A percentile compares a stretch with the other conserved stretches of the same genome.
phyloP scores from a whole-genome alignment of 2,329 filamentous ascomycete genomes.

The Talaromyces sp. region DNA sequence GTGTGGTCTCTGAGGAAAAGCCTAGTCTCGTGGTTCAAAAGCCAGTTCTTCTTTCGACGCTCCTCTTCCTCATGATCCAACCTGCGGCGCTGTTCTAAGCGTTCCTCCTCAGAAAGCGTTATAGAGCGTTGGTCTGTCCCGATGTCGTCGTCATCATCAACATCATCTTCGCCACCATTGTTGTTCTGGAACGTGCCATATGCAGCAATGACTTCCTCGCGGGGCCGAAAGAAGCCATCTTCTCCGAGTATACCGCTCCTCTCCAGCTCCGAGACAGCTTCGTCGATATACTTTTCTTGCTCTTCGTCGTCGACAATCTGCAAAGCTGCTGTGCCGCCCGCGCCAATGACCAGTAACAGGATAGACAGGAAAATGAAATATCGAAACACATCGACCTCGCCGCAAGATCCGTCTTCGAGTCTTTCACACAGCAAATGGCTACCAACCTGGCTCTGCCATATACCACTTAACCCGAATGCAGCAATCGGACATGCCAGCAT shows the following conservation, averaged over 20 bases:
- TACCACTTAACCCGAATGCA: slow-evolving; percentile 85
- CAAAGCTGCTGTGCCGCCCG: slow-evolving; percentile 69
- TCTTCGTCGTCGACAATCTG: slow-evolving; percentile 75
- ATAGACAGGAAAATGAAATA: slow-evolving; percentile 83
- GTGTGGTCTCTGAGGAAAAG: slow-evolving; percentile 80
- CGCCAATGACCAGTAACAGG: slow-evolving; percentile 64
- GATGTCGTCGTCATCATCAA: slow-evolving; percentile 36
- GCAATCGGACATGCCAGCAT: slow-evolving; percentile 89
- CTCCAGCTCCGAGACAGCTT: slow-evolving; percentile 85
- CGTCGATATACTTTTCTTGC: slow-evolving; percentile 69
- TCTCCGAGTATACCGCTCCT: slow-evolving; percentile 72
- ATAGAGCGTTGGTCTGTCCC: slow-evolving; percentile 37
- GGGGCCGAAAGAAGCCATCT: slow-evolving; percentile 64
- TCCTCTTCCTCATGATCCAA: slow-evolving; percentile 50
- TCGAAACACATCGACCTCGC: slow-evolving; percentile 67
- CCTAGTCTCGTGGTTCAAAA: slow-evolving; percentile 85
- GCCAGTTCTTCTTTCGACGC: slow-evolving; percentile 74
- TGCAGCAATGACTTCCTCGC: slow-evolving; percentile 39
- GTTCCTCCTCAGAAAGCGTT: slow-evolving; percentile 37
- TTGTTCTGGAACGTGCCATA: slow-evolving; percentile 42
- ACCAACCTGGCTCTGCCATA: slow-evolving; percentile 91
- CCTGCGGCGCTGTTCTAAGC: slow-evolving; percentile 31
- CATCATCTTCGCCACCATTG: slow-evolving; percentile 27
- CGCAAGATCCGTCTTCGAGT: slow-evolving; percentile 54
- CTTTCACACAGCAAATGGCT: slow-evolving; percentile 71